Evolutionary conservation across 257 asterid genomes (phyloP).

Genomic region (Salvia rosmarinus): DNA sequence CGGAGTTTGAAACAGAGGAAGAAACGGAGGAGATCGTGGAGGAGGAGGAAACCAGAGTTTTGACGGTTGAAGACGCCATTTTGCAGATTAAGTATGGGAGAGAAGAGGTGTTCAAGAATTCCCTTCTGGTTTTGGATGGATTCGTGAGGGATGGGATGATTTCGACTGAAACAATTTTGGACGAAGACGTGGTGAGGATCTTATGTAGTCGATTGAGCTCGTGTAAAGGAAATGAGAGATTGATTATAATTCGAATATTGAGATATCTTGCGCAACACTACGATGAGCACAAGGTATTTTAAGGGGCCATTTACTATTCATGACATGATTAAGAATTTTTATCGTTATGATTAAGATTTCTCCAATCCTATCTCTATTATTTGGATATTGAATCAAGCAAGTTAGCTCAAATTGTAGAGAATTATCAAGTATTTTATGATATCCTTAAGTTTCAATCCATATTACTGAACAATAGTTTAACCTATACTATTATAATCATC

Average conservation of each 20-base stretch:
- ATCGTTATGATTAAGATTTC: too few species aligned
- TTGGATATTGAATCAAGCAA: too few species aligned
- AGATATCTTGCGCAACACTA: slow-evolving; percentile 45
- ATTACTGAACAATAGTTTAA: too few species aligned
- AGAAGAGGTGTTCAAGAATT: slow-evolving; percentile 51
- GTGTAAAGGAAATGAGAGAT: slow-evolving; percentile 50
- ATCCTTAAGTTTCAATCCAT: too few species aligned
- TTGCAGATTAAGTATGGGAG: slow-evolving; percentile 51
- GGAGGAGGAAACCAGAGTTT: slow-evolving; percentile 38
- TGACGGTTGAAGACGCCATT: slow-evolving; percentile 56
- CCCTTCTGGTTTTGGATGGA: slow-evolving; percentile 48
- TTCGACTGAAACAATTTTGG: slow-evolving; percentile 40
- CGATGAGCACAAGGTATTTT: slow-evolving; percentile 61
- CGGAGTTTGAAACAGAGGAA: slow-evolving; percentile 34
- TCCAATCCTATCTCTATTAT: too few species aligned
- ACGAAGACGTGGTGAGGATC: slow-evolving; percentile 56
- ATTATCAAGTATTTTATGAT: too few species aligned
- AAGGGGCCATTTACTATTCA: too few species aligned
- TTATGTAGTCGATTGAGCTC: slow-evolving; percentile 53
- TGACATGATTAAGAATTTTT: too few species aligned
- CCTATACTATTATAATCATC: too few species aligned
- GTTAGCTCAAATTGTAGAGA: too few species aligned
- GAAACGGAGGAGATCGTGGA: slow-evolving; percentile 36
- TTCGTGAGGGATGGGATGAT: slow-evolving; percentile 53
- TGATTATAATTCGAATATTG: slow-evolving; percentile 52